Evolutionary conservation across 2,329 filamentous ascomycete species (phyloP).

Genomic region (Colletotrichum filicis): DNA sequence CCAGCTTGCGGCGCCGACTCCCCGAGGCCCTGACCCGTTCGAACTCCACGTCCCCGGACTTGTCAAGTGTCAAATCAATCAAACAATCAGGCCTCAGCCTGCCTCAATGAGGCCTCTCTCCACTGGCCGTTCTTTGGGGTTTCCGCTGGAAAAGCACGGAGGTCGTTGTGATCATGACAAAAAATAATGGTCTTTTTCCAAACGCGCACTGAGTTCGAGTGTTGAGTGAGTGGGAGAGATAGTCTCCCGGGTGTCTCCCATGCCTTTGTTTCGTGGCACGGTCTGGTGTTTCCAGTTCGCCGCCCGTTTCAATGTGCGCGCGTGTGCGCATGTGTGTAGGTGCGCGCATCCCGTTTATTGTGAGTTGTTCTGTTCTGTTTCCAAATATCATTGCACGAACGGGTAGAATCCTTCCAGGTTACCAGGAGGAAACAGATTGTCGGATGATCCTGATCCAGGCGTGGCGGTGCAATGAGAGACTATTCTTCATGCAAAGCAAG

Average conservation of each 20-base stretch:
- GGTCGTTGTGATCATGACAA: conserved; percentile 14
- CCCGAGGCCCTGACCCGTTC: not conserved
- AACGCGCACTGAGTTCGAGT: not conserved
- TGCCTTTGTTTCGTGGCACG: conserved; percentile 16
- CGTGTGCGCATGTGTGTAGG: not conserved
- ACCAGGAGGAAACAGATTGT: not conserved
- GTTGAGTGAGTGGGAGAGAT: not conserved
- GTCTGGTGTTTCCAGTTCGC: not conserved
- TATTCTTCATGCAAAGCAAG: not conserved
- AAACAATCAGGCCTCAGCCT: not conserved
- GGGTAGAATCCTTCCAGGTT: not conserved
- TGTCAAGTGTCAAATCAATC: not conserved
- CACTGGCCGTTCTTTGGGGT: not conserved
- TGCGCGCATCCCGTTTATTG: not conserved
- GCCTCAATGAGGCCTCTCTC: not conserved
- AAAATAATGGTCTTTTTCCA: not conserved
- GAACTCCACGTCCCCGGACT: not conserved
- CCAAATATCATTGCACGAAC: not conserved
- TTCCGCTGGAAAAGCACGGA: conserved; percentile 6
- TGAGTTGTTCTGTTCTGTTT: not conserved
- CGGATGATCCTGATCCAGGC: not conserved
- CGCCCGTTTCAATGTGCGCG: not conserved
- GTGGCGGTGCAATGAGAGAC: not conserved
- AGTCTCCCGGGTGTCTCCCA: conserved; percentile 6
- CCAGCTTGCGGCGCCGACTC: too few relatives aligned